phyloP scores from a whole-genome alignment of 2,329 filamentous ascomycete genomes.

The Aureobasidium pullulans region DNA sequence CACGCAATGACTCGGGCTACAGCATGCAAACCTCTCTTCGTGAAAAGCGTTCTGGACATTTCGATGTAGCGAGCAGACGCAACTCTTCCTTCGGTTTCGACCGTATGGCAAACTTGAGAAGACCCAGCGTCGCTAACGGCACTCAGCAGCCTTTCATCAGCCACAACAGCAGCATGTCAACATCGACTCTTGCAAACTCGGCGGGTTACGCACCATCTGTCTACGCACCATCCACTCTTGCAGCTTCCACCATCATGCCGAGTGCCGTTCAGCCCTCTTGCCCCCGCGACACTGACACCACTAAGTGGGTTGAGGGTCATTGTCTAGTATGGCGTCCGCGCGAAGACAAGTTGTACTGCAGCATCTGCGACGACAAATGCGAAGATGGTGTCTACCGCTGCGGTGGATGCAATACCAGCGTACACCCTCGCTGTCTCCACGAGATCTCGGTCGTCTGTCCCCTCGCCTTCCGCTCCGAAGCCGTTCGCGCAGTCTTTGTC shows the following conservation, averaged over 20 bases:
- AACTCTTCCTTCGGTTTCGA: conserved; percentile 86
- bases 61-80: conserved; percentile 63
- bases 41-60: conserved; percentile 91
- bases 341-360: conserved; percentile 57
- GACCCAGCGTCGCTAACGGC: conserved; percentile 37
- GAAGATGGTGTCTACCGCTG: conserved; percentile 71
- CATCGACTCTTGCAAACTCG: conserved; percentile 52
- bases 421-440: conserved; percentile 54
- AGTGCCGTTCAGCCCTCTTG: conserved; percentile 69
- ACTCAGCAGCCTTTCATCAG: conserved; percentile 56
- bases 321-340: conserved; percentile 60
- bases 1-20: conserved; percentile 85
- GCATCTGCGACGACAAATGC: conserved; percentile 68
- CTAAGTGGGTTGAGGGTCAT: conserved; percentile 78
- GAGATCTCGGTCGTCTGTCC: conserved; percentile 58
- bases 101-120: conserved; percentile 57
- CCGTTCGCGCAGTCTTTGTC: conserved; percentile 60
- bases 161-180: conserved; percentile 57
- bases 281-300: conserved; percentile 63
- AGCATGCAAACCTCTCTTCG: conserved; percentile 76
- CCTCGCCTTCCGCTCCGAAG: conserved; percentile 59
- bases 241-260: conserved; percentile 80
- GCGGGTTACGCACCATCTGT: conserved; percentile 68
- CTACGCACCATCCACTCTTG: conserved; percentile 78
- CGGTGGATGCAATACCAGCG: conserved; percentile 50